Evolutionary conservation across 257 asterid genomes (phyloP).

Genomic region (Solanum sejunctum): DNA sequence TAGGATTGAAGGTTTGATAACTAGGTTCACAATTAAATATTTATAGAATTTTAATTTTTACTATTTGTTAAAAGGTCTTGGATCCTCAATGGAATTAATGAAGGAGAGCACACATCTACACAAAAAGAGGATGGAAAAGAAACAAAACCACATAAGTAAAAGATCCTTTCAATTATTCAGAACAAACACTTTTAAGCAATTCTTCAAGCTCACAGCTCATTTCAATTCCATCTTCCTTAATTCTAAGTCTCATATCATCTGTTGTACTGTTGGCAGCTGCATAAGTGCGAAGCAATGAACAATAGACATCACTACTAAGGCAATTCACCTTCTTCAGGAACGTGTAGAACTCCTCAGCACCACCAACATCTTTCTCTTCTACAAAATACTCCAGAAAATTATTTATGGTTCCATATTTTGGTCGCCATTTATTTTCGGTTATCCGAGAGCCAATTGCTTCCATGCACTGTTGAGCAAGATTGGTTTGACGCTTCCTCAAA

Average conservation of each 20-base stretch:
- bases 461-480: constrained; percentile 28
- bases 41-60: too few relatives aligned
- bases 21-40: not conserved
- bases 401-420: constrained; percentile 13
- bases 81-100: not conserved
- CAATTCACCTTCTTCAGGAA: constrained; percentile 42
- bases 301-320: constrained; percentile 19
- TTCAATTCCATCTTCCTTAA: constrained; percentile 36
- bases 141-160: not conserved
- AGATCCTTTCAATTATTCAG: constrained; percentile 2
- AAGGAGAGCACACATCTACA: not conserved
- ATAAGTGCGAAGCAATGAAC: constrained; percentile 36
- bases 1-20: not conserved
- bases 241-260: constrained; percentile 28
- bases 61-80: not conserved
- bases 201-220: constrained; percentile 26
- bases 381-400: constrained; percentile 25
- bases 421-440: constrained; percentile 26
- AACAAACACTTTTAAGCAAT: constrained; percentile 25
- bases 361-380: constrained; percentile 29
- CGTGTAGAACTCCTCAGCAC: constrained; percentile 53
- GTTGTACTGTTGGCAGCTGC: constrained; percentile 32
- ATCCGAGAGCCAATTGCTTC: constrained; percentile 21
- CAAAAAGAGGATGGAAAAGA: not conserved
- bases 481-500: constrained; percentile 20